Base-by-base conservation (phyloP, 2,329 filamentous ascomycete species). In the Beauveria australis region DNA sequence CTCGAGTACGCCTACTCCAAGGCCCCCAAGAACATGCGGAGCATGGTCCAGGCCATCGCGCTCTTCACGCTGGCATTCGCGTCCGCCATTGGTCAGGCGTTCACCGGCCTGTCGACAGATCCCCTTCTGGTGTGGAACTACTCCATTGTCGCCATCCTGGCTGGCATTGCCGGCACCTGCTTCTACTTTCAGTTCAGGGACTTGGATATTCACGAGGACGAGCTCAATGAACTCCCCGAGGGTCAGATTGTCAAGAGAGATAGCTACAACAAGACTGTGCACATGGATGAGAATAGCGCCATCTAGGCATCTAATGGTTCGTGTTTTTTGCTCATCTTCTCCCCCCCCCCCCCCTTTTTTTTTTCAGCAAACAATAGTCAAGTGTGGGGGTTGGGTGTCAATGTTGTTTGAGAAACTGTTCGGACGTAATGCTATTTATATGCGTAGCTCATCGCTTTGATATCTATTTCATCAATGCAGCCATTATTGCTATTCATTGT, bases 1-100 rank as follows among this genome's bases (percentile, higher is more conserved):
- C 80, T 90, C 18, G 88, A 92, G 72, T 91, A 89, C 65, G 88
- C 89, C 24, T 91, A 85, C 74, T 87, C 87, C 68, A 91, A 91
- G 72, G 87, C 88, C 0, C 89, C 89, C 9, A 81, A 80, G 69
- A 91, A 89, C 74, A 92, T 92, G 88, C 81, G 87, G 6, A 87
- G 85, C 28, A 79, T 91, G 60, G 85, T 92, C n/a, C 79, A 81
- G 66, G 82, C 84, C 10, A 78, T 91, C 59, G 83, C 83, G 53
- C 81, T 89, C 56, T 88, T 91, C 75, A 87, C 83, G 75, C 84
- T 81, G 43, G 86, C 88, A 53, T 82, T 91, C 68, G 83, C 85
- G 7, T 78, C 85, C 46, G 87, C 88, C 44, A 76, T 91, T 26
- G 85, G 85, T 0, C 86, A 91, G 73, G 88, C 76, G 10, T 71